These are phyloP conservation scores for Coemansia sp. DNA, from an alignment of 192 early-diverging fungal genomes.

Conservation along the genomic window DNA sequence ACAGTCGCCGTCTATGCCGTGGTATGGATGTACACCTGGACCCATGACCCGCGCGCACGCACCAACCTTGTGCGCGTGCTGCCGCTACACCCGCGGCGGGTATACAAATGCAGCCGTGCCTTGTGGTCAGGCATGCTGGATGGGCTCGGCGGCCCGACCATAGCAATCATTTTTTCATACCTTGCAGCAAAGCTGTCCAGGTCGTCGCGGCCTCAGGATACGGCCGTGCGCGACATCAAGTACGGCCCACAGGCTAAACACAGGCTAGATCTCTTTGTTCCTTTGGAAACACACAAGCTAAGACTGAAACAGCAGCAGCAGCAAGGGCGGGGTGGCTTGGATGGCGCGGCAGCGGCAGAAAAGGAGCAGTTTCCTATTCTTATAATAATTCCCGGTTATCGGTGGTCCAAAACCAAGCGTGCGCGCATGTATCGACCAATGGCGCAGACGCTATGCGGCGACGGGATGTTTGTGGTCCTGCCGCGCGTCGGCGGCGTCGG, in stretches of 20 bases:
- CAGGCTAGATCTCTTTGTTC: conserved; percentile 53
- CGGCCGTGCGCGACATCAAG: conserved; percentile 52
- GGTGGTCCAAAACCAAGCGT: conserved; percentile 50
- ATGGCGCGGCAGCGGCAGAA: background rate
- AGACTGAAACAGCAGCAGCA: conserved; percentile 10
- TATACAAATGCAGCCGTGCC: conserved; percentile 45
- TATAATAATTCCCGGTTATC: conserved; percentile 49
- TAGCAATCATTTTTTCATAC: conserved; percentile 41
- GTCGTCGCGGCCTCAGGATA: conserved; percentile 44
- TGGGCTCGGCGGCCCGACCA: conserved; percentile 50
- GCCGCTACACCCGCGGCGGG: conserved; percentile 44
- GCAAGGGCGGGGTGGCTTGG: background rate
- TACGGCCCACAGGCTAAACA: conserved; percentile 52
- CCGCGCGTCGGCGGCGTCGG: conserved; percentile 43
- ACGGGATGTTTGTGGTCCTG: conserved; percentile 53
- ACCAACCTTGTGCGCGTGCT: conserved; percentile 29
- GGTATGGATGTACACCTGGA: conserved; percentile 55
- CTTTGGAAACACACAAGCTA: conserved; percentile 21
- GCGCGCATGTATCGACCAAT: conserved; percentile 54
- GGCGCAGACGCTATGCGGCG: conserved; percentile 54
- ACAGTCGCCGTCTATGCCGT: conserved; percentile 26
- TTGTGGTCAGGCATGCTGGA: conserved; percentile 54
- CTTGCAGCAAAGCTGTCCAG: conserved; percentile 44
- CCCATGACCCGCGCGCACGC: conserved; percentile 51
- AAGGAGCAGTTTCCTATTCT: conserved; percentile 25